Percentiles rank a stretch among this genome's conserved stretches.
Evolutionary conservation across 192 early-diverging fungal species (phyloP).

Genomic region (Backusella tarrabulga): DNA sequence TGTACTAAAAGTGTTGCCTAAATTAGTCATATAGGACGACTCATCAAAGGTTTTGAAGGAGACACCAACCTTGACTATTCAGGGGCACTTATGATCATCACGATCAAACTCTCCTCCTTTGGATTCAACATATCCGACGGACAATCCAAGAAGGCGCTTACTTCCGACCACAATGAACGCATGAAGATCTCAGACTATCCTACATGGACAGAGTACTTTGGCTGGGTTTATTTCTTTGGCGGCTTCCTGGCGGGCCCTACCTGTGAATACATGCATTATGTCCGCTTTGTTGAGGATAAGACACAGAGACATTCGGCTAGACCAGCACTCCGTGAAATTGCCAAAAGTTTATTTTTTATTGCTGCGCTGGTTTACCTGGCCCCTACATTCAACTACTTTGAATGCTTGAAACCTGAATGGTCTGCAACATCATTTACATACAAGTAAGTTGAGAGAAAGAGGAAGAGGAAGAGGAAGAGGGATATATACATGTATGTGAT

Average conservation of each 20-base stretch:
- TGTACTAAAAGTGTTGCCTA: no score
- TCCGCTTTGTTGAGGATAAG: conserved; percentile 21
- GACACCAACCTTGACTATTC: conserved; percentile 77
- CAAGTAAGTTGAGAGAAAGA: background rate
- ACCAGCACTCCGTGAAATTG: background rate
- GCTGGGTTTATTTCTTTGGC: conserved; percentile 87
- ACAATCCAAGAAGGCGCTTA: conserved; percentile 42
- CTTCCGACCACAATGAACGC: conserved; percentile 39
- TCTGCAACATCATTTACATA: background rate
- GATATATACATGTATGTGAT: background rate
- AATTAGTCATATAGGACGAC: conserved; percentile 50
- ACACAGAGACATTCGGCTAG: background rate
- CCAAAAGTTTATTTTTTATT: background rate
- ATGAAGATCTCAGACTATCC: background rate
- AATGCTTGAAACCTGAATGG: background rate
- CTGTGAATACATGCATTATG: conserved; percentile 65
- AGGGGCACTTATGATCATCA: conserved; percentile 91
- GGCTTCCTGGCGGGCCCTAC: conserved; percentile 82
- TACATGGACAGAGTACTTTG: conserved; percentile 54
- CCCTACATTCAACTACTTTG: conserved; percentile 5
- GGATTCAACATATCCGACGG: conserved; percentile 86
- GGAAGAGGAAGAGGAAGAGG: no score
- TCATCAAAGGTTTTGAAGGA: conserved; percentile 37
- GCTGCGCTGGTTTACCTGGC: background rate
- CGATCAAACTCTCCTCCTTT: conserved; percentile 89